Conservation (phyloP, 495 filamentous ascomycete genomes). For the Diplogelasinospora grovesii region DNA sequence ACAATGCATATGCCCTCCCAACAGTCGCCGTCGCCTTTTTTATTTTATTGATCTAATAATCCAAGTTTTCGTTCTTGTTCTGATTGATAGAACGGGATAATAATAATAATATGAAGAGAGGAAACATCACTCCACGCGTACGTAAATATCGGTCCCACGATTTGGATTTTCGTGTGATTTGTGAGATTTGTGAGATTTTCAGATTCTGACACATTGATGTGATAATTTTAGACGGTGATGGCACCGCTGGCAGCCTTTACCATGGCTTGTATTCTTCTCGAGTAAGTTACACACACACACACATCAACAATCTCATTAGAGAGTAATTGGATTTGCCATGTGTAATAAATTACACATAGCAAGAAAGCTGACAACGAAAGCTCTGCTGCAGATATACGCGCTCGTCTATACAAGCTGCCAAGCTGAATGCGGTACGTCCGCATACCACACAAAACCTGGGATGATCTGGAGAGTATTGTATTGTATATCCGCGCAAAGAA, state of each 20-base stretch:
- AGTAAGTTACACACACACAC: slow-evolving; percentile 23
- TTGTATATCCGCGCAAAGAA: too few species aligned
- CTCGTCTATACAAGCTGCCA: slow-evolving; percentile 37
- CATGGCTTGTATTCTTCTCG: slow-evolving; percentile 41
- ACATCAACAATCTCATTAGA: too few species aligned
- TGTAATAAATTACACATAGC: too few species aligned
- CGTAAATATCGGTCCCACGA: not conserved
- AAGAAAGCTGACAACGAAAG: too few species aligned
- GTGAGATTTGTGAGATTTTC: not conserved
- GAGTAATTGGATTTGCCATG: too few species aligned
- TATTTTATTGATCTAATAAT: too few species aligned
- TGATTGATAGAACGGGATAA: not conserved
- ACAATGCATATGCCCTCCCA: too few species aligned
- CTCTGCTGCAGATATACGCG: slow-evolving; percentile 36
- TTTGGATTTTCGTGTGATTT: not conserved
- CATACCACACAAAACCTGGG: too few species aligned
- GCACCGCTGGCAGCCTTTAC: slow-evolving; percentile 42
- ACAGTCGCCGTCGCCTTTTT: too few species aligned
- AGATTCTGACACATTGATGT: not conserved
- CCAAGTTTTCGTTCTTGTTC: not conserved
- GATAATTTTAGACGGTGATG: slow-evolving; percentile 30
- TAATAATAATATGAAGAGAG: not conserved
- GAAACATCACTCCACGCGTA: slow-evolving; percentile 13
- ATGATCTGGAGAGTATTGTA: too few species aligned
- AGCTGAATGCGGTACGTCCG: slow-evolving; percentile 33